Conservation (phyloP, 352 stramenopile species). For the Plasmopara muralis region DNA sequence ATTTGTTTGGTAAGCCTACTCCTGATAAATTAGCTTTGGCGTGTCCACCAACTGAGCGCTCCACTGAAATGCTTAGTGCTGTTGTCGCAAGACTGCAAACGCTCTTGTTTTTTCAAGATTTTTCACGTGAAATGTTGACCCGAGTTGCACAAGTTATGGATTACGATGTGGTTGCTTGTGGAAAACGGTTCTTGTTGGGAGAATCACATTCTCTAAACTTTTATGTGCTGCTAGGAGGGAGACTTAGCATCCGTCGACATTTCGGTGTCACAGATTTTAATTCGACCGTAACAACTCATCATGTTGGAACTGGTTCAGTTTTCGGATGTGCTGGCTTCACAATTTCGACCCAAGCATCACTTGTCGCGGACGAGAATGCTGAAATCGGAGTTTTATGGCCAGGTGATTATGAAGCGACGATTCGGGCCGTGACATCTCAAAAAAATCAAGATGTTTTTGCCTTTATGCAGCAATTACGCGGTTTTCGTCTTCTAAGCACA, state of each 20-base stretch:
- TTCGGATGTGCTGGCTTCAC: conserved; percentile 56
- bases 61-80: conserved; percentile 31
- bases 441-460: conserved; percentile 59
- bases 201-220: conserved; percentile 62
- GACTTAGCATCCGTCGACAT: conserved; percentile 49
- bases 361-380: conserved; percentile 60
- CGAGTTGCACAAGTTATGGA: conserved; percentile 46
- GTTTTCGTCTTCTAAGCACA: conserved; percentile 50
- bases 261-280: conserved; percentile 44
- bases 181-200: conserved; percentile 48
- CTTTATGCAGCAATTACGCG: conserved; percentile 62
- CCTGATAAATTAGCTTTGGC: conserved; percentile 58
- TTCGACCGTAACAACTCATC: conserved; percentile 58
- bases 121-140: conserved; percentile 33
- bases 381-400: conserved; percentile 67
- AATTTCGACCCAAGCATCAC: conserved; percentile 34
- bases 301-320: conserved; percentile 44
- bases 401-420: conserved; percentile 43
- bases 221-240: conserved; percentile 52
- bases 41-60: conserved; percentile 34
- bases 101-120: conserved; percentile 65
- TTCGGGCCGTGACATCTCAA: conserved; percentile 46
- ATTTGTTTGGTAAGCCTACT: conserved; percentile 62
- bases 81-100: conserved; percentile 50
- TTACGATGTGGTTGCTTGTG: conserved; percentile 61